Evolutionary conservation across 495 filamentous ascomycete genomes (phyloP).

Genomic region (Podospora appendiculata): DNA sequence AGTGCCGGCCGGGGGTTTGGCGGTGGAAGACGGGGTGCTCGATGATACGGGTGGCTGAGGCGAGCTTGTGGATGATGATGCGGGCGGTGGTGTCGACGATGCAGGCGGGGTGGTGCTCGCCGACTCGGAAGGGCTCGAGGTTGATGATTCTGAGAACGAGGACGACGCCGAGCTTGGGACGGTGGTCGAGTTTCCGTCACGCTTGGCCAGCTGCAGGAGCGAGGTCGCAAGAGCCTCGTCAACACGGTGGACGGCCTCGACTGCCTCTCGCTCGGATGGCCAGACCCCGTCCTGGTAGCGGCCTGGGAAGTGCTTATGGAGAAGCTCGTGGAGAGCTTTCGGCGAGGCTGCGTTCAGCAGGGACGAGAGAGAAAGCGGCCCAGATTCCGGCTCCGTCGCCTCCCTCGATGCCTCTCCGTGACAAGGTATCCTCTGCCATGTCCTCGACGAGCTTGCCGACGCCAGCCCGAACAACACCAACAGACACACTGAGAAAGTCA

Average conservation of each 20-base stretch:
- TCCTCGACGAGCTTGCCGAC: background rate
- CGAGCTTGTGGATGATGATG: background rate
- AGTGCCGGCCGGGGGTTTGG: background rate
- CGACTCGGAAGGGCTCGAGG: background rate
- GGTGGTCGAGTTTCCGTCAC: constrained; percentile 21
- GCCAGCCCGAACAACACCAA: background rate
- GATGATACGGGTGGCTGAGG: background rate
- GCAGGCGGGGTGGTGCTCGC: background rate
- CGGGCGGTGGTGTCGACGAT: background rate
- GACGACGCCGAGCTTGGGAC: background rate
- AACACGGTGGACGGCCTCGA: constrained; percentile 22
- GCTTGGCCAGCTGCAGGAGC: constrained; percentile 30
- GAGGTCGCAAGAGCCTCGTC: constrained; percentile 26
- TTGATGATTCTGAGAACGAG: background rate
- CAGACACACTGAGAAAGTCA: background rate
- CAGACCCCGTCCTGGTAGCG: constrained; percentile 15
- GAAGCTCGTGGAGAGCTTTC: constrained; percentile 27
- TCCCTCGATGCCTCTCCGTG: constrained; percentile 7
- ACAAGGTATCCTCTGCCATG: constrained; percentile 7
- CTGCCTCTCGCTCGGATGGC: constrained; percentile 24
- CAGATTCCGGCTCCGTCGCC: constrained; percentile 1
- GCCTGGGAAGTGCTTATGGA: constrained; percentile 31
- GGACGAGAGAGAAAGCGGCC: constrained; percentile 23
- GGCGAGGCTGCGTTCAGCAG: constrained; percentile 28
- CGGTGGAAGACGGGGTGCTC: constrained; percentile 8